Conservation (phyloP, 805 yeast species). For the Candida schatavii region DNA sequence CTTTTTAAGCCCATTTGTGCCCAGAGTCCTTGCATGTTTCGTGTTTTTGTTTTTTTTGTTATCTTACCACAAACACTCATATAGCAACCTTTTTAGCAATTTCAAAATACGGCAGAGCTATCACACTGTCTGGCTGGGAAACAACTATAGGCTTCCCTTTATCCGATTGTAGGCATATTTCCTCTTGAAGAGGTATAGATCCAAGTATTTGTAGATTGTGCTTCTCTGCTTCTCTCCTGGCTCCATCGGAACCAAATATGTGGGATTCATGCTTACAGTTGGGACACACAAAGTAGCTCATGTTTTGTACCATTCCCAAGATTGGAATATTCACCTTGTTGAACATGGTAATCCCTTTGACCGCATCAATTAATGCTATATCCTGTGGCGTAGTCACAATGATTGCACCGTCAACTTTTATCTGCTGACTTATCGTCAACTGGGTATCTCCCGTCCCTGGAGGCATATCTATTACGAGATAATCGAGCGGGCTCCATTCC, state of each 20-base stretch:
- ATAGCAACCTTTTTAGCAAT: conserved; percentile 47
- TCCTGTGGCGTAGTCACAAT: conserved; percentile 88
- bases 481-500: conserved; percentile 67
- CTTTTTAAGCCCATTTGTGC: too few species aligned
- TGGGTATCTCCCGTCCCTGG: conserved; percentile 93
- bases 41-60: too few species aligned
- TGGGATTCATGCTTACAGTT: conserved; percentile 72
- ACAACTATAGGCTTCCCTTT: conserved; percentile 62
- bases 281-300: conserved; percentile 77
- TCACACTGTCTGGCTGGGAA: conserved; percentile 31
- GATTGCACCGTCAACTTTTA: conserved; percentile 75
- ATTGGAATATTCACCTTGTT: conserved; percentile 68
- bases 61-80: too few species aligned
- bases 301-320: conserved; percentile 75
- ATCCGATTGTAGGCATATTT: conserved; percentile 61
- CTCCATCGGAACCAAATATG: conserved; percentile 68
- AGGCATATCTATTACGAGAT: conserved; percentile 78
- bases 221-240: conserved; percentile 47
- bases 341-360: conserved; percentile 78
- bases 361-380: conserved; percentile 75
- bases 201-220: conserved; percentile 55
- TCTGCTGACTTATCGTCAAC: conserved; percentile 73
- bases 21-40: too few species aligned
- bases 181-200: conserved; percentile 61
- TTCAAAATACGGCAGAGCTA: conserved; percentile 43